Conservation (phyloP, 805 yeast genomes). For the Debaryomyces prosopidis region DNA sequence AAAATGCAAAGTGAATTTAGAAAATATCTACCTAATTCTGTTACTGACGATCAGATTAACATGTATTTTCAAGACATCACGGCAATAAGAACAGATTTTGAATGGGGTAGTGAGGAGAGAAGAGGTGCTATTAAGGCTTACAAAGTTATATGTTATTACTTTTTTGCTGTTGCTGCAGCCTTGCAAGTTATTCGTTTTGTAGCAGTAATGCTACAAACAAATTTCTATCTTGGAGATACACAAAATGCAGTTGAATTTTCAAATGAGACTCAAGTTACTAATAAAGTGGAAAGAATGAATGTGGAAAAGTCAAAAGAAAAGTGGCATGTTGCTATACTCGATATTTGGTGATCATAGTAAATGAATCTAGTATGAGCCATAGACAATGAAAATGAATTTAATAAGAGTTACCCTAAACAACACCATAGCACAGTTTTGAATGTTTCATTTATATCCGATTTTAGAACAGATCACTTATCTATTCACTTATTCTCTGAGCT, state of each 20-base stretch:
- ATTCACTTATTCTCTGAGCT: too few relatives aligned
- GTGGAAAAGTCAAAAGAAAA: too few relatives aligned
- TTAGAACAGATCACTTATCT: too few relatives aligned
- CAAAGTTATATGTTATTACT: slow-evolving; percentile 22
- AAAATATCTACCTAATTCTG: slow-evolving; percentile 23
- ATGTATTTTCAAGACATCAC: slow-evolving; percentile 21
- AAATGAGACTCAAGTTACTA: neutral
- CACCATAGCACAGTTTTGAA: too few relatives aligned
- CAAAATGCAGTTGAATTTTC: slow-evolving; percentile 32
- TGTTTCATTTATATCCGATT: too few relatives aligned
- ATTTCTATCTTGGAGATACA: slow-evolving; percentile 33
- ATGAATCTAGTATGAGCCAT: too few relatives aligned
- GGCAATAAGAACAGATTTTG: slow-evolving; percentile 18
- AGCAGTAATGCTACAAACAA: slow-evolving; percentile 30
- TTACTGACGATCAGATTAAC: slow-evolving; percentile 16
- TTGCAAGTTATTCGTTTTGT: slow-evolving; percentile 29
- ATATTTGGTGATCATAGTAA: too few relatives aligned
- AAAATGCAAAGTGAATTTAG: slow-evolving; percentile 30
- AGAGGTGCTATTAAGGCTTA: slow-evolving; percentile 33
- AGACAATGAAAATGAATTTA: too few relatives aligned
- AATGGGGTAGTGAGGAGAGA: slow-evolving; percentile 24
- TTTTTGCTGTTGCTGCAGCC: slow-evolving; percentile 28
- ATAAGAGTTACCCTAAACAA: too few relatives aligned
- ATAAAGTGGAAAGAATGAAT: too few relatives aligned
- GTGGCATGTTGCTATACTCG: too few relatives aligned